phyloP scores from a whole-genome alignment of 768 basidiomycete species.

The Cubamyces lactineus region DNA sequence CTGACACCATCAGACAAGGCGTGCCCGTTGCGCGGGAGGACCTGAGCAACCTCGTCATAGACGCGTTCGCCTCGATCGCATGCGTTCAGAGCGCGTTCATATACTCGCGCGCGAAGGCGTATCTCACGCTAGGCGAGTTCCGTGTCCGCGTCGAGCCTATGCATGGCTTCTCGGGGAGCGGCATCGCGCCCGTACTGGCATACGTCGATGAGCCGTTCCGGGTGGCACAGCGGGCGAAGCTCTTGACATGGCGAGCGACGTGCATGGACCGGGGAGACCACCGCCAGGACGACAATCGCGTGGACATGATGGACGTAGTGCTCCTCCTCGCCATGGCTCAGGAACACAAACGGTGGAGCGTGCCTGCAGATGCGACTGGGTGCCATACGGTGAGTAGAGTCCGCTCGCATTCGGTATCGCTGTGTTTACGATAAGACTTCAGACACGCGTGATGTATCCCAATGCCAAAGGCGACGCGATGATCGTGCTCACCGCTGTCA shows the following conservation, averaged over 20 bases:
- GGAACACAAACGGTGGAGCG: conserved; percentile 13
- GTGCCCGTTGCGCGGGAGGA: neutral
- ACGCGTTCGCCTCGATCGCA: conserved; percentile 6
- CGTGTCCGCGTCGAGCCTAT: conserved; percentile 11
- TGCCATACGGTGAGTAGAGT: conserved; percentile 1
- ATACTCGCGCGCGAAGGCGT: conserved; percentile 12
- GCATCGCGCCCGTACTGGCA: conserved; percentile 10
- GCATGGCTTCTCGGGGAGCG: conserved; percentile 15
- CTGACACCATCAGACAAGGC: neutral
- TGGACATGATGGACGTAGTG: conserved; percentile 5
- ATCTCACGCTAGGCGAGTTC: conserved; percentile 9
- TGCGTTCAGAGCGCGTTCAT: neutral
- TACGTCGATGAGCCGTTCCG: conserved; percentile 15
- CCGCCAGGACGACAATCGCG: neutral
- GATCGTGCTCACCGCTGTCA: conserved; percentile 14
- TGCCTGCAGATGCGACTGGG: neutral
- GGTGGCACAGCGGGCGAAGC: neutral
- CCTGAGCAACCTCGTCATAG: conserved; percentile 4
- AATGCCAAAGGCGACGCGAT: neutral
- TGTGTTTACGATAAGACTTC: neutral
- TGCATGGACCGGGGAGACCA: neutral
- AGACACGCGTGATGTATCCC: conserved; percentile 13
- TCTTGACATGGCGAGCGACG: neutral
- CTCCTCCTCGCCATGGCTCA: conserved; percentile 9
- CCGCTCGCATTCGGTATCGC: neutral